Base-by-base conservation (phyloP, 1,284 basidiomycete species). In the Fomitiporia mediterranea region DNA sequence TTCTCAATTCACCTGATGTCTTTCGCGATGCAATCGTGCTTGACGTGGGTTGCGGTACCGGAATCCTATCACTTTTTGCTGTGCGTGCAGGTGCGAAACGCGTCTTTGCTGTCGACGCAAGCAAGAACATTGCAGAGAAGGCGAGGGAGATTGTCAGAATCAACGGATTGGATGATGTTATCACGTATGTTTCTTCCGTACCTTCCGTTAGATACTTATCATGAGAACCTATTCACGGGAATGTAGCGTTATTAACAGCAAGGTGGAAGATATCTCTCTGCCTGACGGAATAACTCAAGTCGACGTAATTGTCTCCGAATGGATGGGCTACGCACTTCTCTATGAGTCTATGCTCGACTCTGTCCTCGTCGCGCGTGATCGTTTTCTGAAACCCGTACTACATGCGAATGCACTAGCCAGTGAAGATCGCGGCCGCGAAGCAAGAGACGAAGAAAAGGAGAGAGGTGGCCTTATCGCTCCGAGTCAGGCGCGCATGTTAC, bases 331-430 rank as follows among this genome's bases (percentile, higher is more conserved):
- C 67, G 89, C 89, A 34, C 75, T 94, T 23, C 78, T 97, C 21
- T 98, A 98, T 71, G 96, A 99, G 71, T 92, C 89, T 44, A 98
- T 98, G 96, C 80, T 98, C 23, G 95, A 98, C 69, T 97, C 94
- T 0, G 96, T 98, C 4, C 74, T 99, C 8, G 74, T 77, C 56
- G 95, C 95, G 0, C 80, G 94, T 23, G 92, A 97, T 68, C 80
- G 85, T 15, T 98, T 94, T 73, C 77, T 98, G 42, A 75, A 77
- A 39, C 80, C 84, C 0, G 73, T 46, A 7, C 27, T 46, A 23
- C 27, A 25, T 9, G 44, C 44, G 19, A 9, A 37, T 4, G 19
- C 54, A 15, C 17, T 30, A 30, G 19, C 34, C 13, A 17, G 15
- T 25, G 37, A 28, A 32, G 37, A 30, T 17, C 53, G 52, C 17